These are phyloP conservation scores for Ehretia macrophylla DNA, from an alignment of 257 asterid genomes.

Conservation along the genomic window DNA sequence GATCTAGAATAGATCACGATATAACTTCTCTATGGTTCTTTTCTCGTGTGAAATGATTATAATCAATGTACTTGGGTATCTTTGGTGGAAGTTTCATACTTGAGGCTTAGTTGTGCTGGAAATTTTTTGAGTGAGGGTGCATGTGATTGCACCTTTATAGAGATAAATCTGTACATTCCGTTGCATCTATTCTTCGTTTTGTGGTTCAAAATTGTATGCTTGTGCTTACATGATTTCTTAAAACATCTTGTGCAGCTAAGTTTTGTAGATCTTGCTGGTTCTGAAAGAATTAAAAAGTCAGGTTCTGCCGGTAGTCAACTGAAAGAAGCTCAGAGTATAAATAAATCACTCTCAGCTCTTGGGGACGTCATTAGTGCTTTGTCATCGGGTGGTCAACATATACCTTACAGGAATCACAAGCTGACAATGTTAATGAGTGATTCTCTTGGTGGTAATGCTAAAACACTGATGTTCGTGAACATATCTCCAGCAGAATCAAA, in stretches of 20 bases:
- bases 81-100: not conserved
- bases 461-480: conserved; percentile 92
- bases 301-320: conserved; percentile 87
- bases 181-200: not conserved
- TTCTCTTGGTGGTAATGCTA: conserved; percentile 99
- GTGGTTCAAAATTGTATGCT: not conserved
- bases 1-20: not conserved
- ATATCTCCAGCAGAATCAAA: conserved; percentile 92
- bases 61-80: not conserved
- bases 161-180: not conserved
- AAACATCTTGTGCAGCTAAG: conserved; percentile 56
- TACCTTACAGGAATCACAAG: conserved; percentile 95
- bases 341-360: conserved; percentile 92
- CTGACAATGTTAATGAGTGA: conserved; percentile 97
- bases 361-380: conserved; percentile 98
- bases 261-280: conserved; percentile 98
- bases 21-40: not conserved
- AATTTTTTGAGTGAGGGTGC: not conserved
- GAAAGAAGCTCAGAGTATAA: conserved; percentile 97
- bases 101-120: too few species aligned
- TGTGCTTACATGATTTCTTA: not conserved
- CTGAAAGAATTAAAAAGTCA: conserved; percentile 88
- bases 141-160: not conserved
- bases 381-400: conserved; percentile 81
- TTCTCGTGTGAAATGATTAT: not conserved